Conservation (phyloP, 179 eudicot genomes). For the Vitellaria paradoxa region DNA sequence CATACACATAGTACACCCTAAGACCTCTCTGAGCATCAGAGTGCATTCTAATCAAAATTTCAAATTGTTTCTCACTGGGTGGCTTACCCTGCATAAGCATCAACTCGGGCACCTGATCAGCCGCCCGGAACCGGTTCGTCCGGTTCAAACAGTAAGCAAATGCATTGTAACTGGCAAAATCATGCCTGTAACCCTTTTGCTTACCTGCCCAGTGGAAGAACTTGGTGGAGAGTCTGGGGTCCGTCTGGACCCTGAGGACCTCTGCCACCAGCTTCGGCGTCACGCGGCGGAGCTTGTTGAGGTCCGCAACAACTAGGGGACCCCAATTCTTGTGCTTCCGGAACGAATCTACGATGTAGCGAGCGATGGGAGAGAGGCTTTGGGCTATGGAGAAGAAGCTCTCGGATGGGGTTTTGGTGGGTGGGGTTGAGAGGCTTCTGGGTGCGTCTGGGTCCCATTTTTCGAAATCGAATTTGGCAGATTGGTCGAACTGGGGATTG, state of each 20-base stretch:
- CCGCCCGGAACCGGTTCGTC: conserved; percentile 64
- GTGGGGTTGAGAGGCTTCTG: conserved; percentile 14
- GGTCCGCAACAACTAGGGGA: conserved; percentile 54
- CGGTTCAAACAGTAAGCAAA: conserved; percentile 80
- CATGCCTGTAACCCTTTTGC: conserved; percentile 89
- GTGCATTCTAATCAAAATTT: conserved; percentile 90
- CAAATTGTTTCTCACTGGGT: conserved; percentile 94
- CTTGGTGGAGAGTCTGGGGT: conserved; percentile 63
- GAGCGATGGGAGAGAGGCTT: conserved; percentile 74
- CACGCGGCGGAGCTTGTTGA: conserved; percentile 74
- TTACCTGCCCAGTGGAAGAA: conserved; percentile 98
- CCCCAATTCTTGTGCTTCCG: conserved; percentile 73
- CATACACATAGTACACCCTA: conserved; percentile 84
- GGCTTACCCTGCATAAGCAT: conserved; percentile 89
- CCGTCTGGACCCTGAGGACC: conserved; percentile 67
- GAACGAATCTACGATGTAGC: conserved; percentile 84
- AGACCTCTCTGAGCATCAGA: conserved; percentile 79
- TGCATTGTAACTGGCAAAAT: conserved; percentile 78
- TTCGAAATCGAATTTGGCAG: conserved; percentile 42
- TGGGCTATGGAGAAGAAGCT: conserved; percentile 55
- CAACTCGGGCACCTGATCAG: conserved; percentile 92
- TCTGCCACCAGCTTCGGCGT: conserved; percentile 77
- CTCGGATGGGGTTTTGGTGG: conserved; percentile 40
- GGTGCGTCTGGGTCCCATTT: conserved; percentile 69
- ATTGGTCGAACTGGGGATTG: conserved; percentile 14